Base-by-base conservation (phyloP, 83 land plant species). In the Picea abies region DNA sequence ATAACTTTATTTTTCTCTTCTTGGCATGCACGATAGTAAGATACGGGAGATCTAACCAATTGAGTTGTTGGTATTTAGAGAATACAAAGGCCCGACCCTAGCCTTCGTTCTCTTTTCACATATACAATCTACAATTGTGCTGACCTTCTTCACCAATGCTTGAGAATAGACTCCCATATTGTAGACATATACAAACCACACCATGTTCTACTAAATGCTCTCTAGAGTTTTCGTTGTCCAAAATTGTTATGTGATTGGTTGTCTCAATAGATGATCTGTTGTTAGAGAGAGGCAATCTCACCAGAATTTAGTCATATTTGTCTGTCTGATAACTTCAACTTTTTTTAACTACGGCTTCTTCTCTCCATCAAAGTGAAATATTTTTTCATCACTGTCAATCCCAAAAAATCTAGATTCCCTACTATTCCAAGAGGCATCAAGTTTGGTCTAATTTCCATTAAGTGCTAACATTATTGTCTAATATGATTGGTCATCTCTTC, bases 281-380 rank as follows among this genome's bases (percentile, higher is more conserved):
- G 63, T 22, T 76, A 79, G 60, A 63, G 86, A 63, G 52, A 84
- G n/a, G 20, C 81, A 84, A 66, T 72, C 67, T 41, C 77, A 22
- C 86, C 83, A 84, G 10, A 58, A 15, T 16, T 44, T 22, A 32
- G 35, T 78, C n/a, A 20, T 63, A 81, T 56, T 62, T 9, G 80
- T 23, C 52, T 58, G 14, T 63, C 32, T 29, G 32, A 0, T 29
- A 29, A 0, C 32, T 0, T 29, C 32, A 1, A 1, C 32, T 29
- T 29, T 0, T 29, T 29, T 29, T 29, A 29, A 29, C 32, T 29
- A 29, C 1, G 32, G 32, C 1, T 29, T 85, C 39, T 17, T 84
- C 16, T 84, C 85, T 32, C 87, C 90, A 85, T 88, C 87, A 77
- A 75, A 88, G 4, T 39, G 83, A 60, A 83, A 49, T 20, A 76